Conservation (phyloP, 345 rosid species). For the Noccaea bulbosa region DNA sequence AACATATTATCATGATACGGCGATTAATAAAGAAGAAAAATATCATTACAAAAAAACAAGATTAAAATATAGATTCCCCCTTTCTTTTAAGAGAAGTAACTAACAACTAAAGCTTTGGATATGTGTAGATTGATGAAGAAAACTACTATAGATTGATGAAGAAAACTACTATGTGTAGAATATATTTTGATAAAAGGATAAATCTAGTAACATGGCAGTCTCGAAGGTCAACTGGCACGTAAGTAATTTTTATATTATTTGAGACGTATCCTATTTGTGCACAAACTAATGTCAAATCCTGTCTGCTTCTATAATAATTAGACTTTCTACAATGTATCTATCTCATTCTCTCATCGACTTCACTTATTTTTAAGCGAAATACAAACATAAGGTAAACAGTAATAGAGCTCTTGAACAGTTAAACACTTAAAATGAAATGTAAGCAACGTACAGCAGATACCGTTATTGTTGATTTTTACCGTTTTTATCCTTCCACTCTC, state of each 20-base stretch:
- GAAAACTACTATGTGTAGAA: slow-evolving; percentile 1
- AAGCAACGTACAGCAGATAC: too few species aligned
- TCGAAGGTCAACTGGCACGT: slow-evolving; percentile 23
- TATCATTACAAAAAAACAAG: not conserved
- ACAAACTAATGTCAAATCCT: slow-evolving; percentile 43
- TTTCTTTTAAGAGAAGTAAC: slow-evolving; percentile 32
- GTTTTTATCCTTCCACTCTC: too few species aligned
- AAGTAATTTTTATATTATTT: slow-evolving; percentile 9
- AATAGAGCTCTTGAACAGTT: too few species aligned
- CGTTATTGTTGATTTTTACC: too few species aligned
- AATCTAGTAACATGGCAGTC: slow-evolving; percentile 23
- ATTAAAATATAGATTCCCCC: not conserved
- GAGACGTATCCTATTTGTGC: slow-evolving; percentile 43
- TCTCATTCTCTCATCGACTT: not conserved
- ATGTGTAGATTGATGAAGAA: slow-evolving; percentile 26
- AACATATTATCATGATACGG: not conserved
- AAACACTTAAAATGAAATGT: too few species aligned
- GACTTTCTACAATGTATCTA: not conserved
- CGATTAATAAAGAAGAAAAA: not conserved
- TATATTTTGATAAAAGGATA: not conserved
- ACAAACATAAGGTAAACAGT: too few species aligned
- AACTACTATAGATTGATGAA: slow-evolving; percentile 17
- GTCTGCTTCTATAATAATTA: slow-evolving; percentile 24
- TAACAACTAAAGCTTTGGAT: slow-evolving; percentile 33
- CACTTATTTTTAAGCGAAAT: not conserved